A percentile compares a stretch with the other conserved stretches of the same genome.
phyloP scores from a whole-genome alignment of 1,139 yeast species.

The Meyerozyma elateridarum region DNA sequence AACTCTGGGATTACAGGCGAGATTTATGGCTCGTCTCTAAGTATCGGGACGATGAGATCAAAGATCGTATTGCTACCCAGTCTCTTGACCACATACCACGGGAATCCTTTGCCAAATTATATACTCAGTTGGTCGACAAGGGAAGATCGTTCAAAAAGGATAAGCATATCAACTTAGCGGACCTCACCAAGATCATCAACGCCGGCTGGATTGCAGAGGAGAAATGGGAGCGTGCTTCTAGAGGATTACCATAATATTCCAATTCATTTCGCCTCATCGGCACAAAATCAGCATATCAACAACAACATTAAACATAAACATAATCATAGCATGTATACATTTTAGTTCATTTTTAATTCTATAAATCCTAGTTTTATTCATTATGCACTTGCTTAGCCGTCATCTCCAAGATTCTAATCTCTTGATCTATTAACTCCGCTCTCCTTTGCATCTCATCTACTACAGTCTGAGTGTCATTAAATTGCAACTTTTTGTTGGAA shows the following conservation, averaged over 20 bases:
- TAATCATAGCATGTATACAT: not conserved
- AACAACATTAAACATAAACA: no score
- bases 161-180: slow-evolving; percentile 55
- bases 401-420: slow-evolving; percentile 20
- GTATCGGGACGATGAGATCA: slow-evolving; percentile 16
- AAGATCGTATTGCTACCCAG: slow-evolving; percentile 18
- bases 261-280: no score
- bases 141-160: slow-evolving; percentile 46
- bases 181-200: slow-evolving; percentile 55
- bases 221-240: slow-evolving; percentile 58
- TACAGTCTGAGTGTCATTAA: slow-evolving; percentile 7
- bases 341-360: not conserved
- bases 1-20: slow-evolving; percentile 58
- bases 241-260: slow-evolving; percentile 32
- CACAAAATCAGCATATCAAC: no score
- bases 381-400: slow-evolving; percentile 12
- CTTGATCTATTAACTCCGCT: slow-evolving; percentile 21
- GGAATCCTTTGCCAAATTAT: slow-evolving; percentile 53
- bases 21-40: slow-evolving; percentile 46
- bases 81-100: slow-evolving; percentile 36
- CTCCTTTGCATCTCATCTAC: slow-evolving; percentile 19
- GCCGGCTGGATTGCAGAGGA: slow-evolving; percentile 68
- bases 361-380: no score
- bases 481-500: slow-evolving; percentile 14
- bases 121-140: slow-evolving; percentile 53